Base-by-base conservation (phyloP, 305 asterid species). In the Fraxinus paxiana region DNA sequence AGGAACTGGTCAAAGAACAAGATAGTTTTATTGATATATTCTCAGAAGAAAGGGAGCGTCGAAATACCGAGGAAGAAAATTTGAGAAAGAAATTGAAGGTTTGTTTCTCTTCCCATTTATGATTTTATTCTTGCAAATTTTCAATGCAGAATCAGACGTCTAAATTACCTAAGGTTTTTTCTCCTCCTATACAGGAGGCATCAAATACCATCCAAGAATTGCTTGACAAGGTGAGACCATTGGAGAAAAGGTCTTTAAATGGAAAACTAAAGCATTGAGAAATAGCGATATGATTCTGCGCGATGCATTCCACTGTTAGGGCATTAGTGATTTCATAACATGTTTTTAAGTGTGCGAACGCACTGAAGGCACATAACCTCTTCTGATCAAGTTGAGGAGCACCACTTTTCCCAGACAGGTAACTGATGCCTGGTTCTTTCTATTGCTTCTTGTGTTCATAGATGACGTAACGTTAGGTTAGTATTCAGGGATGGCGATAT, bases 21-120 rank as follows among this genome's bases (percentile, higher is more conserved):
- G 98, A 90, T 70, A 87, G 85, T 80, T 78, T 96, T 54, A 87
- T 96, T 1, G 97, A 92, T 20, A 84, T 93, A 84, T 93, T 96
- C 85, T 85, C 98, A 1, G 98, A 96, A 86, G 99, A 96, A 91
- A 91, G 97, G 87, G 91, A 89, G 79, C 98, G 97, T 1, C 97
- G 94, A 0, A 94, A 93, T 69, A 31, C 51, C 0, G 98, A 91
- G 87, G 98, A 96, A 86, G 97, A 92, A 75, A 87, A 56, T 85
- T 79, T 94, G 86, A 91, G 91, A 86, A 88, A 86, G 86, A 91
- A 91, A 82, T 61, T 92, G 59, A 91, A 91, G 98, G 99, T 95
- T 78, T 30, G 5, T 3, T 70, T 6, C 20, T 51, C 18, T 24
- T 18, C 8, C 81, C 12, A 4, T 54, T 12, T 10, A 18, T 56